These are phyloP conservation scores for Pyrus hybrid DNA, from an alignment of 331 rosid species.

Conservation along the genomic window DNA sequence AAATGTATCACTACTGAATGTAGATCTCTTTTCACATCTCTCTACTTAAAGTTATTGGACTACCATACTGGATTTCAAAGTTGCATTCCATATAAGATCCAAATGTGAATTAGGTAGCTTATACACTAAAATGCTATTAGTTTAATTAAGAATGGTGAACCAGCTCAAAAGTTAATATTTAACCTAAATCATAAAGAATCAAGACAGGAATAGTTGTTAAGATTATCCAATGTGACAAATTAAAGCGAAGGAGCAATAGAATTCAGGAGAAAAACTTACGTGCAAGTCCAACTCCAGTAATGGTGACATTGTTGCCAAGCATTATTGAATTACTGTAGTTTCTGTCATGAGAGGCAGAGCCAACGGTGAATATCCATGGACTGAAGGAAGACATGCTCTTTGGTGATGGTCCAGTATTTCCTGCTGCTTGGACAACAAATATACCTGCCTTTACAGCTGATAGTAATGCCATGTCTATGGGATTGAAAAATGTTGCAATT, in stretches of 20 bases:
- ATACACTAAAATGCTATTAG: background rate
- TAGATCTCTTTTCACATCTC: background rate
- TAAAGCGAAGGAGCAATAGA: background rate
- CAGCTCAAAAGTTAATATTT: background rate
- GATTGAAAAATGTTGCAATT: conserved; percentile 89
- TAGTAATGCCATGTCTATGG: conserved; percentile 91
- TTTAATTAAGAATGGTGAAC: background rate
- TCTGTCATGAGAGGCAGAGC: conserved; percentile 89
- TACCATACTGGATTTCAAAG: background rate
- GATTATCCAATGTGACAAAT: background rate
- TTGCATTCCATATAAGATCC: background rate
- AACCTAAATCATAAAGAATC: background rate
- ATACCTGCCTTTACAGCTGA: conserved; percentile 91
- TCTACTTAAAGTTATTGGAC: background rate
- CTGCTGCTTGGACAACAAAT: conserved; percentile 97
- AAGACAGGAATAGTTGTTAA: background rate
- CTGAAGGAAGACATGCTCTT: conserved; percentile 93
- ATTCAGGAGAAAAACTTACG: conserved; percentile 42
- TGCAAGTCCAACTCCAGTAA: conserved; percentile 88
- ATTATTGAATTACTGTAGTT: conserved; percentile 61
- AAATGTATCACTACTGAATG: background rate
- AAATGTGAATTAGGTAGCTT: background rate
- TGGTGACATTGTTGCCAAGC: conserved; percentile 79
- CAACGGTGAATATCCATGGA: conserved; percentile 94
- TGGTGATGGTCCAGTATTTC: conserved; percentile 96